Evolutionary conservation across 2,329 filamentous ascomycete genomes (phyloP), one percentile per base, ranked within the genome.

Genomic region (Periglandula ipomoeae): DNA sequence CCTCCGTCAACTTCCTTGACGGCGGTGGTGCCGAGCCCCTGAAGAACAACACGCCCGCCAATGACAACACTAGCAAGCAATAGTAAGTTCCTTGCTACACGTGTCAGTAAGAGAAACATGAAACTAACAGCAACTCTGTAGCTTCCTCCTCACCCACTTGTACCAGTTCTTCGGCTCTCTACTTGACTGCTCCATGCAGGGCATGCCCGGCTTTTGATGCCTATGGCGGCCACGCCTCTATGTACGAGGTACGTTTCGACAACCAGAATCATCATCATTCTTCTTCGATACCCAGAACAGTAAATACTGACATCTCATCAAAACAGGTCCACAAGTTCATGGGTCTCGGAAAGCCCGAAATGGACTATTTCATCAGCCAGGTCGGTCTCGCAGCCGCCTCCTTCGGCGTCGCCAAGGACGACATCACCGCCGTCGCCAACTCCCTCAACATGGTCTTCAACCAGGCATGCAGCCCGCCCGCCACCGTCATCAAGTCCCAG

Each of bases 91-190:
- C 10, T 2, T 10, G n/a, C n/a, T n/a, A n/a, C n/a, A n/a, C n/a
- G n/a, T n/a, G n/a, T n/a, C n/a, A n/a, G n/a, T n/a, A n/a, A n/a
- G n/a, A n/a, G n/a, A n/a, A n/a, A n/a, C n/a, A n/a, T n/a, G n/a
- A n/a, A n/a, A n/a, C n/a, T n/a, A n/a, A n/a, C n/a, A n/a, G n/a
- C n/a, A n/a, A n/a, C n/a, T n/a, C n/a, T n/a, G n/a, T n/a, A 78
- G 75, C 61, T 69, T 69, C 52, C 74, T 83, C 48, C 62, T 83
- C 52, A 82, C 76, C 40, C 79, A 82, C 58, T 66, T 83, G 34
- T 82, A 83, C 65, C 63, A 76, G 54, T 82, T 75, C 69, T 83
- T 83, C 59, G 79, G 76, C 45, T 66, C 66, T 22, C 69, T 83
- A 20, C 70, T 82, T 37, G 75, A 74, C 55, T 82, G 78, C 67